Evolutionary conservation across 192 early-diverging fungal species (phyloP).

Genomic region (Glomus cerebriforme): DNA sequence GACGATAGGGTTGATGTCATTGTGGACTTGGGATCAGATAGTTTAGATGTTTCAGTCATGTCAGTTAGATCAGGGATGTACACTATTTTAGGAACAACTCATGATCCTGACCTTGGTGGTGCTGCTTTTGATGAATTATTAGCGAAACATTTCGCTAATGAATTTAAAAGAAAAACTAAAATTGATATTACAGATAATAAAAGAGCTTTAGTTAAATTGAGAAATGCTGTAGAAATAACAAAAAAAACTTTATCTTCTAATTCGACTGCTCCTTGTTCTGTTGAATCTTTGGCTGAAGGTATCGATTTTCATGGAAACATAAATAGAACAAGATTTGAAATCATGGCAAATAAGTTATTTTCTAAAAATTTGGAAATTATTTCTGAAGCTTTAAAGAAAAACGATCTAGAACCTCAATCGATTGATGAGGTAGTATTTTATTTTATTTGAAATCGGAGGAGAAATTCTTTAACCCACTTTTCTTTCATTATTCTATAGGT

Average conservation of each 20-base stretch:
- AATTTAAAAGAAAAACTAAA: conserved; percentile 88
- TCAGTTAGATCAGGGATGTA: conserved; percentile 81
- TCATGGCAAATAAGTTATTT: conserved; percentile 80
- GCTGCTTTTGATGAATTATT: conserved; percentile 84
- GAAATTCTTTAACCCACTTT: neutral
- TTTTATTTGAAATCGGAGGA: neutral
- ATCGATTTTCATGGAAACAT: conserved; percentile 85
- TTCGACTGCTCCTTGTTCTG: conserved; percentile 84
- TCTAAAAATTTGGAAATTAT: conserved; percentile 68
- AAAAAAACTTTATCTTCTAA: conserved; percentile 85
- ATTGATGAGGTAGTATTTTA: conserved; percentile 64
- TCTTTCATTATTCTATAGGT: conserved; percentile 55
- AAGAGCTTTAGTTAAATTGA: conserved; percentile 81
- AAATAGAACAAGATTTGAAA: conserved; percentile 88
- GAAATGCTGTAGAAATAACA: conserved; percentile 83
- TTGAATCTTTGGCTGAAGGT: conserved; percentile 91
- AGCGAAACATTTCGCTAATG: conserved; percentile 74
- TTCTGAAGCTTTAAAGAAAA: conserved; percentile 62
- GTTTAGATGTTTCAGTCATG: conserved; percentile 81
- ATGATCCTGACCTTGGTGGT: conserved; percentile 82
- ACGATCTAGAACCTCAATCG: conserved; percentile 66
- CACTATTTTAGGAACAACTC: conserved; percentile 74
- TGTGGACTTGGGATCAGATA: conserved; percentile 86
- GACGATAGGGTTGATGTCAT: conserved; percentile 81
- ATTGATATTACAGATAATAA: conserved; percentile 76